Evolutionary conservation across 176 grass and related monocot species (phyloP), one percentile per base, ranked within the genome.

Genomic region (Miscanthus lutarioriparius): DNA sequence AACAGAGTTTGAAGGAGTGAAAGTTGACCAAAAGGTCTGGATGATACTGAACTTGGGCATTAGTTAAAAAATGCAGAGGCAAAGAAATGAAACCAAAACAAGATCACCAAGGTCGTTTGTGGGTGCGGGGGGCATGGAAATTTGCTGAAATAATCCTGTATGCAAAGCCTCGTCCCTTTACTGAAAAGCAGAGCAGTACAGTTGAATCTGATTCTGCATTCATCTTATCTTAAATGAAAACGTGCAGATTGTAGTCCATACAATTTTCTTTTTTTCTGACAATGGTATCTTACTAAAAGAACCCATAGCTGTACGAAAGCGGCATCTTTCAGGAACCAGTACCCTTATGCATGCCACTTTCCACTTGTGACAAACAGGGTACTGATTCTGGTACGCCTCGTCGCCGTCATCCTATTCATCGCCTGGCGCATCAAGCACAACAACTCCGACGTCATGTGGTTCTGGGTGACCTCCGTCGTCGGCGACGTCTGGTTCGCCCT

Each of bases 381-480:
- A 19, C 11, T 81, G 20, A 81, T 81, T 7, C 22, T 81, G 10
- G 7, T 70, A 0, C 79, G 79, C 30, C 19, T 81, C 1, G 7
- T 81, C 6, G 69, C 48, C 17, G 38, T 83, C 70, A 30, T 73
- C 54, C 20, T 83, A 0, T 83, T 83, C 81, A 35, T 83, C 54
- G 19, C 1, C 0, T 83, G 81, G 81, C 81, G 81, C 40, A 36
- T 83, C 27, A 64, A 65, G 81, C 36, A 74, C 81, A 74, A 74
- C 39, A 64, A 83, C 1, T 48, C 70, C 0, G 81, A 83, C 40
- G 40, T 65, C 27, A 74, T 75, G 54, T 83, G 81, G 81, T 62
- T 83, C 38, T 83, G 81, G 81, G 20, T 13, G 27, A 11, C 33
- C 3, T 83, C 81, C 12, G 41, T 83, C 10, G 40, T 4, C 39